Evolutionary conservation across 495 filamentous ascomycete species (phyloP), one percentile per base, ranked within the genome.

Genomic region (Neurospora sublineolata): DNA sequence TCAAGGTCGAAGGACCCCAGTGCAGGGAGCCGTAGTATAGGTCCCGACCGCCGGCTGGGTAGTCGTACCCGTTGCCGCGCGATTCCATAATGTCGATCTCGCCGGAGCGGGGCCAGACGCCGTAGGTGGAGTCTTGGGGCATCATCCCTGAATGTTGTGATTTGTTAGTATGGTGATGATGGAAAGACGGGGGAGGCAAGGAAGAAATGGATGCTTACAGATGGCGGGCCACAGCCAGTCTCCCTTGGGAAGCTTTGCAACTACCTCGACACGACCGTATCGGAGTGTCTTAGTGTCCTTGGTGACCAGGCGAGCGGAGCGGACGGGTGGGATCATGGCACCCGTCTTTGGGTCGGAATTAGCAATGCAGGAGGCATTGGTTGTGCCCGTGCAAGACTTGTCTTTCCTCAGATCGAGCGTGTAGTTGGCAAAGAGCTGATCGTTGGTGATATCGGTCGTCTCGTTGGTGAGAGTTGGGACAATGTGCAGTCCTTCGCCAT

Each of bases 181-280:
- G 27, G 27, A 27, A 27, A 27, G 38, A 40, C 14, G 12, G 16
- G 6, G 2, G 30, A 18, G 3, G 6, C 27, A 2, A 9, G 7
- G 0, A 0, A 4, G 14, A 64, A 3, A 37, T 9, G 18, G 0
- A 58, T 3, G 11, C 69, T 64, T 70, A 67, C 77, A 84, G 33
- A 84, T 83, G 8, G 83, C 81, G 10, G 82, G 82, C 81, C 82
- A 84, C 0, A 83, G 70, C 82, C 83, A 84, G 70, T 81, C 76
- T 16, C 83, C 83, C 64, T 76, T 69, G 2, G 82, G 81, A 69
- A 84, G 76, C 72, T 83, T 83, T 0, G 83, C 83, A 0, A 79
- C 77, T 12, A 84, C 82, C 70, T 84, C 83, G 23, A 84, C 79
- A 18, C 77, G 75, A 7, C 83, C 82, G 70, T 83, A 84, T 10